A percentile compares a stretch with the other conserved stretches of the same genome.
Conservation (phyloP, 345 rosid genomes). For the Populus euphratica region DNA sequence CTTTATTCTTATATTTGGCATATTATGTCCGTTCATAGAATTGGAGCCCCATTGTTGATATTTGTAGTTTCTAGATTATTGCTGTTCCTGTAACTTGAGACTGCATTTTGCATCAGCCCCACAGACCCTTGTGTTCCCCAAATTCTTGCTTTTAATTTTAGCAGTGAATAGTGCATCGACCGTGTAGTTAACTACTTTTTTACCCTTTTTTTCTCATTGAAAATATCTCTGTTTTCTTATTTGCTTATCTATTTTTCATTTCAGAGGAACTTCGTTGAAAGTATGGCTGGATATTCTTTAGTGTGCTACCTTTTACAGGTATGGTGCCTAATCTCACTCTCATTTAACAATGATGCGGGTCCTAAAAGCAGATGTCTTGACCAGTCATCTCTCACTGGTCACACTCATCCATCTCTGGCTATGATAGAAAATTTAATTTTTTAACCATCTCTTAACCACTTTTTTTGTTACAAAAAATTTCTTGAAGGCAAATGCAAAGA, state of each 20-base stretch:
- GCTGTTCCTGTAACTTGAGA: not conserved
- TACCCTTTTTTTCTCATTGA: not conserved
- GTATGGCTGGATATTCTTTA: conserved; percentile 99
- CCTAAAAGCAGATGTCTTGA: not conserved
- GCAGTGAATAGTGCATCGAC: not conserved
- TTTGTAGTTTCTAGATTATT: not conserved
- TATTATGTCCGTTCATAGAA: not conserved
- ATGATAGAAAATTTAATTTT: not conserved
- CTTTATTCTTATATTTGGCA: not conserved
- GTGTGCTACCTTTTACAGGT: conserved; percentile 99
- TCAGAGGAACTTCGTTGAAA: conserved; percentile 98
- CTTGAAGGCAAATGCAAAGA: not conserved
- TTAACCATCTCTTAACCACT: not conserved
- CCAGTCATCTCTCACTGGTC: not conserved
- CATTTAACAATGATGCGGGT: not conserved
- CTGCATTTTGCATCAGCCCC: not conserved
- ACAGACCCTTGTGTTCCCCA: not conserved
- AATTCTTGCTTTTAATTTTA: not conserved
- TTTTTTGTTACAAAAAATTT: not conserved
- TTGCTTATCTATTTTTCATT: conserved; percentile 17
- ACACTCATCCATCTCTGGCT: not conserved
- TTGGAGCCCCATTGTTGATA: not conserved
- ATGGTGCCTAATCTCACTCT: not conserved
- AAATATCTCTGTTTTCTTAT: not conserved
- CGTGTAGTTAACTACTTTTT: not conserved